Conservation (phyloP, 2,329 filamentous ascomycete species). For the Pseudogymnoascus sp. region DNA sequence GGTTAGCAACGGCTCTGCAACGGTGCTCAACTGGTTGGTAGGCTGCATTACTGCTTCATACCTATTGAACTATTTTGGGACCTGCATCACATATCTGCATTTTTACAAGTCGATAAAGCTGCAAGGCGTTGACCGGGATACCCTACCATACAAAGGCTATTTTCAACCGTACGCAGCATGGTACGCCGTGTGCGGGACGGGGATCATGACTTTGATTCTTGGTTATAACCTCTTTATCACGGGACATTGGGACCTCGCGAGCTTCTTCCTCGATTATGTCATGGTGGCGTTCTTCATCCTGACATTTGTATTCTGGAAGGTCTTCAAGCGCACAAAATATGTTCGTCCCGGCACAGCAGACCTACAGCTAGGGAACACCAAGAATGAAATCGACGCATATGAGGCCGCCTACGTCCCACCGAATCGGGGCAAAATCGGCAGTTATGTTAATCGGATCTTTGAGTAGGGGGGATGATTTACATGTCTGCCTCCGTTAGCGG, state of each 20-base stretch:
- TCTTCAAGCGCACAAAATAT: conserved; percentile 53
- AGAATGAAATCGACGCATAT: conserved; percentile 13
- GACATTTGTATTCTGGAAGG: conserved; percentile 61
- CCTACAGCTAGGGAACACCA: conserved; percentile 10
- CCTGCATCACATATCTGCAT: conserved; percentile 63
- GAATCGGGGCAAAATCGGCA: neutral
- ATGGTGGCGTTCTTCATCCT: conserved; percentile 63
- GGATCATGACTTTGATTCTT: conserved; percentile 66
- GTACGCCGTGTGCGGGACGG: conserved; percentile 54
- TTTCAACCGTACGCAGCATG: conserved; percentile 66
- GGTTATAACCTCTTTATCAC: conserved; percentile 72
- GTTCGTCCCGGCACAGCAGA: conserved; percentile 34
- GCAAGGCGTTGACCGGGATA: conserved; percentile 61
- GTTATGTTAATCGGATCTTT: conserved; percentile 10
- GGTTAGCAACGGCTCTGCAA: conserved; percentile 42
- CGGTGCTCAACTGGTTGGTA: conserved; percentile 37
- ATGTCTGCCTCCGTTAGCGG: neutral
- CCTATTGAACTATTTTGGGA: conserved; percentile 64
- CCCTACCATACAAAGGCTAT: conserved; percentile 62
- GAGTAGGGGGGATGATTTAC: neutral
- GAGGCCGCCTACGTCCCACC: conserved; percentile 4
- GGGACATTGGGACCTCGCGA: conserved; percentile 57
- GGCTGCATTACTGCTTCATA: conserved; percentile 64
- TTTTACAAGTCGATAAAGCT: conserved; percentile 63
- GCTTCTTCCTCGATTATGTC: conserved; percentile 68